These are phyloP conservation scores for Drechmeria coniospora DNA, from an alignment of 2,329 filamentous ascomycete species.

Conservation along the genomic window DNA sequence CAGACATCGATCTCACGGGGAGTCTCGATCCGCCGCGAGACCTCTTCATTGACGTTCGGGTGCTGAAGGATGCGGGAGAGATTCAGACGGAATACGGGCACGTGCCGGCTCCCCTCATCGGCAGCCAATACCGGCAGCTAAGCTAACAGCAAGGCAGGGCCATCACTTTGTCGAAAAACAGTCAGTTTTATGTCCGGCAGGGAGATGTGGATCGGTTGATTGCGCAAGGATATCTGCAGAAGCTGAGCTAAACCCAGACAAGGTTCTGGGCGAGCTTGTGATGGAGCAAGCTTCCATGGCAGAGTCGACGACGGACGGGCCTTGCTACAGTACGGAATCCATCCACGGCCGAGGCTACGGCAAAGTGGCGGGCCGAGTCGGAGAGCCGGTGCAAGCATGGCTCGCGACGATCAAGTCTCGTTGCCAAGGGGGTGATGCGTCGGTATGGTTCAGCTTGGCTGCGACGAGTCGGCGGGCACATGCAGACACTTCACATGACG, in stretches of 20 bases:
- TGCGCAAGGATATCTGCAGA: conserved; percentile 85
- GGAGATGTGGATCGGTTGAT: conserved; percentile 92
- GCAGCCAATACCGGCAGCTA: too few species aligned
- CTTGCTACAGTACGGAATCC: too few species aligned
- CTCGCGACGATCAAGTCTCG: too few species aligned
- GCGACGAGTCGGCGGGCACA: too few species aligned
- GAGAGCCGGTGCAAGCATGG: too few species aligned
- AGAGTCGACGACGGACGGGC: too few species aligned
- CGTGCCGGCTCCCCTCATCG: conserved; percentile 22
- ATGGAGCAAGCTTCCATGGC: too few species aligned
- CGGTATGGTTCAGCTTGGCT: too few species aligned
- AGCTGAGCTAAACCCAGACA: conserved; percentile 36
- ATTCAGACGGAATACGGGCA: conserved; percentile 99
- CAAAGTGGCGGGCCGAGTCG: too few species aligned
- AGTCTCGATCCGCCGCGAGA: conserved; percentile 88
- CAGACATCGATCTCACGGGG: conserved; percentile 88
- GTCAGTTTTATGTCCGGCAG: conserved; percentile 91
- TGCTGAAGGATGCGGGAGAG: conserved; percentile 91
- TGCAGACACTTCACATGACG: too few species aligned
- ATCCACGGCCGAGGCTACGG: too few species aligned
- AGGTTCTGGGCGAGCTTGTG: background rate
- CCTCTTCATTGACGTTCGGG: conserved; percentile 90
- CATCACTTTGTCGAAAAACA: conserved; percentile 94
- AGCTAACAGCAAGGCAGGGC: conserved; percentile 37
- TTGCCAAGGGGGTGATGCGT: too few species aligned